These are phyloP conservation scores for Dryadomyces sulphureus DNA, from an alignment of 2,329 filamentous ascomycete species.

Conservation along the genomic window DNA sequence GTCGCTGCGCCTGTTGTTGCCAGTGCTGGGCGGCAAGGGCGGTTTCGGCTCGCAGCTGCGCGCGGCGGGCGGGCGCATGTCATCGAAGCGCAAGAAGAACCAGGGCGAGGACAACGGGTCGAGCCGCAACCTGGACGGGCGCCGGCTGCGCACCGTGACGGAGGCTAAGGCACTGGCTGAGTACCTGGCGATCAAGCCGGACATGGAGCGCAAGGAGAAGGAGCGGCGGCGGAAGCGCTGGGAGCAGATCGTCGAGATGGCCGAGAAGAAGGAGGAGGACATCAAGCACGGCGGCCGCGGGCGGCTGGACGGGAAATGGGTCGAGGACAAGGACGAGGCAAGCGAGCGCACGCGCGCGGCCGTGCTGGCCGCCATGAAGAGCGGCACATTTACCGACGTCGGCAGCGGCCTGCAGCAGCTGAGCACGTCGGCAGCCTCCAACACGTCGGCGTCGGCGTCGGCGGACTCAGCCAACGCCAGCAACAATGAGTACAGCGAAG, in stretches of 20 bases:
- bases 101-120: slow-evolving; percentile 76
- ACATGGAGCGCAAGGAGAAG: slow-evolving; percentile 91
- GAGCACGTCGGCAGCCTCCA: slow-evolving; percentile 34
- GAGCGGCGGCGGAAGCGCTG: slow-evolving; percentile 72
- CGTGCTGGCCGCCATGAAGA: slow-evolving; percentile 55
- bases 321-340: slow-evolving; percentile 86
- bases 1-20: slow-evolving; percentile 64
- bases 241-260: slow-evolving; percentile 75
- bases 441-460: slow-evolving; percentile 20
- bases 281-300: slow-evolving; percentile 58
- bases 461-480: slow-evolving; percentile 12
- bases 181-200: slow-evolving; percentile 87
- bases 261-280: slow-evolving; percentile 73
- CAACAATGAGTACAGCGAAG: slow-evolving; percentile 22
- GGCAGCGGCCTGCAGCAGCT: slow-evolving; percentile 20
- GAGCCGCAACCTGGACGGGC: slow-evolving; percentile 83
- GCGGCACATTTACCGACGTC: slow-evolving; percentile 47
- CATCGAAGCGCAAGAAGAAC: slow-evolving; percentile 74
- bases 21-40: slow-evolving; percentile 84
- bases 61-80: slow-evolving; percentile 96
- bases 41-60: slow-evolving; percentile 95
- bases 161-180: slow-evolving; percentile 93
- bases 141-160: slow-evolving; percentile 77
- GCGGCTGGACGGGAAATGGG: slow-evolving; percentile 77
- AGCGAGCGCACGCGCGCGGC: slow-evolving; percentile 70